Evolutionary conservation across 2,329 filamentous ascomycete genomes (phyloP), one percentile per base, ranked within the genome.

Genomic region (Ampelomyces quisqualis): DNA sequence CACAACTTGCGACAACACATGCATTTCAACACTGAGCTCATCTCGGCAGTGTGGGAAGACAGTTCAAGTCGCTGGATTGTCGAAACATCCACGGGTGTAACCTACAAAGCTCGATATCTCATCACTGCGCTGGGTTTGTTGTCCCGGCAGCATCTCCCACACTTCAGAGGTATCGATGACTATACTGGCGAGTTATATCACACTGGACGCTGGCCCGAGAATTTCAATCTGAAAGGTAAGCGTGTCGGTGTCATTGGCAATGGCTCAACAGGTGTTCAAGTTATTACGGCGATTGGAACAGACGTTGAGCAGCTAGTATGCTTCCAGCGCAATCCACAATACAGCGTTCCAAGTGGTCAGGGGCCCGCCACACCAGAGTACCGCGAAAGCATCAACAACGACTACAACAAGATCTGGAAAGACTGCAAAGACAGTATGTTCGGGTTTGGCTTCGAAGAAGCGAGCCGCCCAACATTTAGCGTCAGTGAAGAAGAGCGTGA

Each of bases 241-340:
- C 70, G 73, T 14, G 73, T 77, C 34, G 81, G 76, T 9, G 73
- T 84, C 48, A 78, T 84, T 31, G 81, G 81, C 10, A 84, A 78
- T 0, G 81, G 81, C 2, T 76, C 80, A 0, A 77, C 78, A 0
- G 81, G 80, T 0, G 77, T 84, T 1, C 81, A 84, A 50, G 75
- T 81, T 24, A 49, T 46, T 14, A 53, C 52, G 7, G 45, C 45
- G 7, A 28, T 56, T 15, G 47, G 37, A n/a, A 53, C 45, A 27
- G 30, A 30, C 22, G 20, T 51, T 18, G 21, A 38, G 14, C 0
- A 84, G 23, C n/a, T n/a, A n/a, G n/a, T n/a, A n/a, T 7, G 4
- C 18, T n/a, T 47, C 29, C 39, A 49, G 22, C 38, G 48, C 19
- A 42, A 31, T 30, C 43, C 48, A 3, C 43, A 45, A 21, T 45